These are phyloP conservation scores for Starmerella sp. DNA, from an alignment of 805 yeast genomes.

Conservation along the genomic window DNA sequence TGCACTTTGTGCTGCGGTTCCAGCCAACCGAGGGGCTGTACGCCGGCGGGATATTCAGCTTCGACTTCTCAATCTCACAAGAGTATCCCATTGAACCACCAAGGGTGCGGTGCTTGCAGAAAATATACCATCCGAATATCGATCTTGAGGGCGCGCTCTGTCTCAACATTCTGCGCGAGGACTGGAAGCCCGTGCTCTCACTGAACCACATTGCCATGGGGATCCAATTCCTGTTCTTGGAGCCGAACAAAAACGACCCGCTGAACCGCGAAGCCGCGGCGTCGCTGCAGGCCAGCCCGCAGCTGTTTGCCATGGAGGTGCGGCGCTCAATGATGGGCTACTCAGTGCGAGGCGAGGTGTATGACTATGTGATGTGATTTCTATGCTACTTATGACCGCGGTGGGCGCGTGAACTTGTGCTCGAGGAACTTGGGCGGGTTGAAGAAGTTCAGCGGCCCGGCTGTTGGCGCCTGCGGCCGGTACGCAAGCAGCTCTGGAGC, in stretches of 20 bases:
- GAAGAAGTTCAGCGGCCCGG: constrained; percentile 15
- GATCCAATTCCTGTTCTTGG: constrained; percentile 69
- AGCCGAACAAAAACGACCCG: constrained; percentile 88
- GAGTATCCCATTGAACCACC: constrained; percentile 92
- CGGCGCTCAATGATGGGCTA: constrained; percentile 63
- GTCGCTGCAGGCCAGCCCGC: constrained; percentile 33
- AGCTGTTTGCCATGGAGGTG: constrained; percentile 47
- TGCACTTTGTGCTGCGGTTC: constrained; percentile 49
- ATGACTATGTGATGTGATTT: background rate
- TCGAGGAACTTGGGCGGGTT: constrained; percentile 16
- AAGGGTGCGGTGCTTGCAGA: constrained; percentile 56
- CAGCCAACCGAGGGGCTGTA: constrained; percentile 67
- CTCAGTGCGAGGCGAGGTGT: constrained; percentile 42
- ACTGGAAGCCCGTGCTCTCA: constrained; percentile 90
- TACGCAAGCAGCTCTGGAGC: constrained; percentile 8
- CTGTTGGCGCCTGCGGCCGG: background rate
- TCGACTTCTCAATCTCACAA: constrained; percentile 52
- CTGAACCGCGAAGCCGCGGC: constrained; percentile 83
- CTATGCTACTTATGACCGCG: background rate
- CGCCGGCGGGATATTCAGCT: constrained; percentile 54
- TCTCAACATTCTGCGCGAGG: constrained; percentile 80
- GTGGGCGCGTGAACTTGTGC: background rate
- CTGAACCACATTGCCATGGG: constrained; percentile 77
- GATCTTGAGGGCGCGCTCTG: constrained; percentile 86
- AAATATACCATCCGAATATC: constrained; percentile 88